These are phyloP conservation scores for Auxenochlorella pyrenoidosa DNA, from an alignment of 139 green algal species.

Conservation along the genomic window DNA sequence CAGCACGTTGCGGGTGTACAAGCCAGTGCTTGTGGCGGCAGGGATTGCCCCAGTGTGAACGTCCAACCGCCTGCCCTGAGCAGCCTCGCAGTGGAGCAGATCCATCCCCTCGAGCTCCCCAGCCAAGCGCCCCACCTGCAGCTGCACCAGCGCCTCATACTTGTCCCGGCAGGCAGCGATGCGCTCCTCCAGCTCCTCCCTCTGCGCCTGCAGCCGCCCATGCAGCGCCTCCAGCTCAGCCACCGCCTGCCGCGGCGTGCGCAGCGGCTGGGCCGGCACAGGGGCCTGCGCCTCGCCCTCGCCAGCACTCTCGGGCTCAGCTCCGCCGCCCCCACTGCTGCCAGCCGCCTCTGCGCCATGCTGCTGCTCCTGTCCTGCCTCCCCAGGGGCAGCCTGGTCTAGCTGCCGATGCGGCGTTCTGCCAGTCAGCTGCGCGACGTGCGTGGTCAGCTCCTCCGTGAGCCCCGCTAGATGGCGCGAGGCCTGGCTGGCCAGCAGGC, in stretches of 20 bases:
- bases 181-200: constrained; percentile 15
- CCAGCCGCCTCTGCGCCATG: background rate
- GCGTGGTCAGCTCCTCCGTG: constrained; percentile 35
- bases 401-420: background rate
- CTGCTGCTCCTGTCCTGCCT: background rate
- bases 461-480: constrained; percentile 64
- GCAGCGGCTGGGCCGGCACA: background rate
- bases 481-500: constrained; percentile 77
- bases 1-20: background rate
- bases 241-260: background rate
- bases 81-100: too few species aligned
- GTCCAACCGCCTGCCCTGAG: too few species aligned
- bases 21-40: too few species aligned
- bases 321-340: background rate
- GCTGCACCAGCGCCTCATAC: constrained; percentile 22
- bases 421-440: background rate
- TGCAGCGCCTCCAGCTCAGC: constrained; percentile 20
- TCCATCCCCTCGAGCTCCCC: background rate
- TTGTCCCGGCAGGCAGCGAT: constrained; percentile 9
- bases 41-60: too few species aligned
- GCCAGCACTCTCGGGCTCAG: background rate
- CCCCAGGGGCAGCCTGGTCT: too few species aligned
- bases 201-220: background rate
- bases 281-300: background rate
- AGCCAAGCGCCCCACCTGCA: constrained; percentile 16